Evolutionary conservation across 2,329 filamentous ascomycete species (phyloP).

Genomic region (Ophiostoma populinum): DNA sequence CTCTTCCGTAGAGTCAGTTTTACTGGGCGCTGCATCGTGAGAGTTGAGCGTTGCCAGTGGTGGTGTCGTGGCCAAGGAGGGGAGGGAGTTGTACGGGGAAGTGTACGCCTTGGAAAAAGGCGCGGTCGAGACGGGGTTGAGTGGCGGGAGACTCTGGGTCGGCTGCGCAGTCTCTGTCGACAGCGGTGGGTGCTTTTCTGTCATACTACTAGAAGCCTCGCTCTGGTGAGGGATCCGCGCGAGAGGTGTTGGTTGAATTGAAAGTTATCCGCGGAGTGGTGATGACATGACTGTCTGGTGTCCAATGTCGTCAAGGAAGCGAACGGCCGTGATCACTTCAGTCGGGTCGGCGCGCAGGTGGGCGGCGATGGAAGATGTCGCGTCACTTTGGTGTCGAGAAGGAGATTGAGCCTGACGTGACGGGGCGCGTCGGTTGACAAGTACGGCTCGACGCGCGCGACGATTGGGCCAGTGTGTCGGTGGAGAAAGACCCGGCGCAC

Average conservation of each 20-base stretch:
- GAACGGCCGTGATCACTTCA: neutral
- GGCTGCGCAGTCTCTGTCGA: slow-evolving; percentile 37
- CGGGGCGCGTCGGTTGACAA: too few species aligned
- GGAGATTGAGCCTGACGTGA: too few species aligned
- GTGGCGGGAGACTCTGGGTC: slow-evolving; percentile 30
- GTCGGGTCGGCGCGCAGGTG: neutral
- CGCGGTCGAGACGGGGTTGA: slow-evolving; percentile 14
- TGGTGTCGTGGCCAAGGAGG: slow-evolving; percentile 8
- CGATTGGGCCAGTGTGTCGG: too few species aligned
- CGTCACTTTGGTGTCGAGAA: too few species aligned
- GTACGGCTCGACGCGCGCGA: too few species aligned
- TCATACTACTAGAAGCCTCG: slow-evolving; percentile 39
- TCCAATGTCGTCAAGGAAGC: slow-evolving; percentile 4
- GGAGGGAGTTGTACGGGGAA: slow-evolving; percentile 1
- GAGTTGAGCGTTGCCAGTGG: neutral
- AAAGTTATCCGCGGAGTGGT: slow-evolving; percentile 12
- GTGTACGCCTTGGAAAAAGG: neutral
- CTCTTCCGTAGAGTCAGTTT: slow-evolving; percentile 39
- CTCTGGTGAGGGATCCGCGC: slow-evolving; percentile 18
- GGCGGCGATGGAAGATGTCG: too few species aligned
- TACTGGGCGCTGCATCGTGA: slow-evolving; percentile 9
- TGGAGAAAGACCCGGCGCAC: too few species aligned
- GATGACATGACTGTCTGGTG: slow-evolving; percentile 35
- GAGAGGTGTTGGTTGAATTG: neutral
- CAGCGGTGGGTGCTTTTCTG: slow-evolving; percentile 36